These are phyloP conservation scores for Cercospora nicotianae DNA, from an alignment of 2,329 filamentous ascomycete genomes.

Conservation along the genomic window DNA sequence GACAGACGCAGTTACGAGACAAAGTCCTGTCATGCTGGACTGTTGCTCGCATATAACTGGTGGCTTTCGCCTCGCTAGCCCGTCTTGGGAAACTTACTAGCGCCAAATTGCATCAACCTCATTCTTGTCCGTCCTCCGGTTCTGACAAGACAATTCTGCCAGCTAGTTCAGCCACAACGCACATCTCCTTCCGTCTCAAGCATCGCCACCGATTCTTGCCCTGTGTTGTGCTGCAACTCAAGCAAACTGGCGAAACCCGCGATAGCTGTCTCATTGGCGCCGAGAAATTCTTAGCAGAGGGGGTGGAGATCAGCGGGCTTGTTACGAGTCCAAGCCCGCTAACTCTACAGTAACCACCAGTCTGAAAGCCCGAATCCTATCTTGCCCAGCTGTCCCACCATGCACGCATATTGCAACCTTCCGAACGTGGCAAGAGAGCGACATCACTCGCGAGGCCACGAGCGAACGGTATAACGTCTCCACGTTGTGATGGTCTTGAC, in stretches of 20 bases:
- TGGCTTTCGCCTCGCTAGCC: conserved; percentile 1
- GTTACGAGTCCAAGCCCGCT: conserved; percentile 7
- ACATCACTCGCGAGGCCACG: conserved; percentile 5
- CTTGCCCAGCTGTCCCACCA: conserved; percentile 4
- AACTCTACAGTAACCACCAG: conserved; percentile 4
- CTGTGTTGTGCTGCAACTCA: background rate
- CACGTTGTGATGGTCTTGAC: background rate
- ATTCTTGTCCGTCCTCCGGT: background rate
- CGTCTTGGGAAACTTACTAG: conserved; percentile 7
- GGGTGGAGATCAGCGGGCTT: conserved; percentile 10
- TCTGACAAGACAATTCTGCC: background rate
- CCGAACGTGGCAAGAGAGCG: conserved; percentile 10
- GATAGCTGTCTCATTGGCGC: conserved; percentile 7
- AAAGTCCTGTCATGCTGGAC: background rate
- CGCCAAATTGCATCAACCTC: conserved; percentile 1
- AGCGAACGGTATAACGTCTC: background rate
- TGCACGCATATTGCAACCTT: conserved; percentile 11
- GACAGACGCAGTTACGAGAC: background rate
- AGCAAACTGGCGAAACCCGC: conserved; percentile 10
- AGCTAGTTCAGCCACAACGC: background rate
- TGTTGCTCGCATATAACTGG: background rate
- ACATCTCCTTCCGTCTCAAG: background rate
- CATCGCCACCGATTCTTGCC: conserved; percentile 1
- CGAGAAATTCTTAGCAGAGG: background rate
- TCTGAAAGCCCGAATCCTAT: background rate